phyloP scores from a whole-genome alignment of 257 asterid species.

The Anisodus tanguticus region DNA sequence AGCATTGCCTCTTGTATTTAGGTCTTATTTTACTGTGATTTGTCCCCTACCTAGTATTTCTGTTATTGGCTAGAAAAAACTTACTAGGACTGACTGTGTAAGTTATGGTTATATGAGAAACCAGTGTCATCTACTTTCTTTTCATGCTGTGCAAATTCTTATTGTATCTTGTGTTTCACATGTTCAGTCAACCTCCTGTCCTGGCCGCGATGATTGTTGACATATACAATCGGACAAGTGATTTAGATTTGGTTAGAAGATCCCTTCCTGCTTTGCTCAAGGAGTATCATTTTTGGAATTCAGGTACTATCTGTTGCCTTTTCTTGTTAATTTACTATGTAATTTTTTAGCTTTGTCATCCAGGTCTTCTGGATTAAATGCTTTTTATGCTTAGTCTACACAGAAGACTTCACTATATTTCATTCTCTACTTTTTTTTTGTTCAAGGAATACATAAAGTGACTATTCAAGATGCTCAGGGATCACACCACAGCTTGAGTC shows the following conservation, averaged over 20 bases:
- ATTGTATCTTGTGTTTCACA: background rate
- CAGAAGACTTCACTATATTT: background rate
- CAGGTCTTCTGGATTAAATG: background rate
- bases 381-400: background rate
- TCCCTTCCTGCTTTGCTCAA: constrained; percentile 75
- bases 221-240: constrained; percentile 63
- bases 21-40: background rate
- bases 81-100: background rate
- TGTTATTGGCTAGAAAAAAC: background rate
- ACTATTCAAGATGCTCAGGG: constrained; percentile 68
- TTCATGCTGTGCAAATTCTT: background rate
- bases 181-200: constrained; percentile 87
- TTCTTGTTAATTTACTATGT: background rate
- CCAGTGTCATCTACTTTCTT: background rate
- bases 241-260: constrained; percentile 48
- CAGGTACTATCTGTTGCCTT: constrained; percentile 46
- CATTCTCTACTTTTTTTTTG: constrained; percentile 12
- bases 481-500: constrained; percentile 55
- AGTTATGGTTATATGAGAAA: constrained; percentile 1
- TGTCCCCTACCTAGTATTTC: background rate
- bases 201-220: constrained; percentile 79
- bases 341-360: background rate
- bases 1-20: background rate
- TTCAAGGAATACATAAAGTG: constrained; percentile 75
- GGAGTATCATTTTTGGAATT: constrained; percentile 81